Evolutionary conservation across 495 filamentous ascomycete species (phyloP).

Genomic region (Podospora anserina): DNA sequence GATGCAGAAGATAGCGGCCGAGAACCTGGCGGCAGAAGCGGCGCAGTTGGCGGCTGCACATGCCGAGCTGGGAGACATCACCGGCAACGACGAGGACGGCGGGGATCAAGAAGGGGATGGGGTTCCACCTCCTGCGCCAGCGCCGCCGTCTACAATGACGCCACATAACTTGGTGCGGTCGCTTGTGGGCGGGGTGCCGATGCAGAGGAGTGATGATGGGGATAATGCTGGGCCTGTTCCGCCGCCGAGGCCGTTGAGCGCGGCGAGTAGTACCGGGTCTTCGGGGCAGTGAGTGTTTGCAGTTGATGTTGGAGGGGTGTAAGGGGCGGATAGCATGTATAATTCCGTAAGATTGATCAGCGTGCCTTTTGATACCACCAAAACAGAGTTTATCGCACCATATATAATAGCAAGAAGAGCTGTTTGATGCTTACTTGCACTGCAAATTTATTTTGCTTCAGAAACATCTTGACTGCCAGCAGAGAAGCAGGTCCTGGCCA

Average conservation of each 20-base stretch:
- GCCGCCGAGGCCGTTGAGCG: conserved; percentile 44
- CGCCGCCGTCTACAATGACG: conserved; percentile 3
- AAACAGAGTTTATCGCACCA: background rate
- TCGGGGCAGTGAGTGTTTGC: conserved; percentile 16
- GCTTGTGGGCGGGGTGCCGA: conserved; percentile 44
- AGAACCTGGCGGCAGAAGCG: conserved; percentile 33
- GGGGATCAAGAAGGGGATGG: conserved; percentile 11
- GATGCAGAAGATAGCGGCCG: conserved; percentile 33
- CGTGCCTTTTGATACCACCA: background rate
- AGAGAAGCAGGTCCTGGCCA: too few relatives aligned
- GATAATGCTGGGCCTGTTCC: conserved; percentile 24
- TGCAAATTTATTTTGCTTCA: too few relatives aligned
- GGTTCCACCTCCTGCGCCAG: conserved; percentile 14
- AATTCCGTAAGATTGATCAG: background rate
- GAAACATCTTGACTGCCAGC: too few relatives aligned
- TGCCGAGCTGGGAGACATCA: conserved; percentile 16
- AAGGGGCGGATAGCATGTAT: background rate
- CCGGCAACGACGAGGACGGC: conserved; percentile 10
- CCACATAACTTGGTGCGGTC: background rate
- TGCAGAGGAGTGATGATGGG: conserved; percentile 42
- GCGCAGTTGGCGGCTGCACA: conserved; percentile 26
- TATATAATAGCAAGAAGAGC: background rate
- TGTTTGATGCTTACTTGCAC: too few relatives aligned
- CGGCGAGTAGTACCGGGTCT: conserved; percentile 40
- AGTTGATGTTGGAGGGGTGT: background rate